Conservation (phyloP, 257 asterid species). For the Nicotiana attenuata region DNA sequence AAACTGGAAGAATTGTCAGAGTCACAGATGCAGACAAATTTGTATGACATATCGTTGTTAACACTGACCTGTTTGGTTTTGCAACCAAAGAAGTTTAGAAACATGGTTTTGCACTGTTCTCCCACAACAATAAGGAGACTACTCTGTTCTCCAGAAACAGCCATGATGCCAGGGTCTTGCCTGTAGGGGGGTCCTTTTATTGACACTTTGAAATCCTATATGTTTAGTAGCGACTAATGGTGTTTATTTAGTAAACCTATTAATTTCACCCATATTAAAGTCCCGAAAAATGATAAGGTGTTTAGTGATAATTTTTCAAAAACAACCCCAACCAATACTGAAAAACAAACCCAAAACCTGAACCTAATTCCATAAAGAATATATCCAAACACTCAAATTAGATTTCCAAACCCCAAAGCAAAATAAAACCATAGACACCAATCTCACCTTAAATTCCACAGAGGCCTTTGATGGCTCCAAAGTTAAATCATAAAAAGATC, state of each 20-base stretch:
- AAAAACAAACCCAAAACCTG: neutral
- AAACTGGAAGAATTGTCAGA: neutral
- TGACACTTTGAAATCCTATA: neutral
- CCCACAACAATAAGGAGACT: neutral
- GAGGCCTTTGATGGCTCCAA: slow-evolving; percentile 61
- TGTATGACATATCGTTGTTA: neutral
- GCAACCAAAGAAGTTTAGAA: neutral
- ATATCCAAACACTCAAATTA: neutral
- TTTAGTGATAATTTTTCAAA: neutral
- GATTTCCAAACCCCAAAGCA: neutral
- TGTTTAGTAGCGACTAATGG: neutral
- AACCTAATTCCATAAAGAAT: neutral
- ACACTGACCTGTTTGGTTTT: neutral
- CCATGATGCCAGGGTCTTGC: neutral
- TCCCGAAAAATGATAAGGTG: neutral
- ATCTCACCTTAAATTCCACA: slow-evolving; percentile 78
- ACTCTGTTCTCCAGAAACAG: neutral
- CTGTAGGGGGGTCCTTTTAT: neutral
- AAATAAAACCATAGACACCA: neutral
- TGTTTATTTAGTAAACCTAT: neutral
- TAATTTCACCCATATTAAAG: neutral
- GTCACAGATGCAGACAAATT: neutral
- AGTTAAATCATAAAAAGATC: slow-evolving; percentile 62
- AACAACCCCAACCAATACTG: neutral
- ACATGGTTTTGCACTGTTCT: neutral